Evolutionary conservation across 2,329 filamentous ascomycete species (phyloP).

Genomic region (Elsinoe ampelina): DNA sequence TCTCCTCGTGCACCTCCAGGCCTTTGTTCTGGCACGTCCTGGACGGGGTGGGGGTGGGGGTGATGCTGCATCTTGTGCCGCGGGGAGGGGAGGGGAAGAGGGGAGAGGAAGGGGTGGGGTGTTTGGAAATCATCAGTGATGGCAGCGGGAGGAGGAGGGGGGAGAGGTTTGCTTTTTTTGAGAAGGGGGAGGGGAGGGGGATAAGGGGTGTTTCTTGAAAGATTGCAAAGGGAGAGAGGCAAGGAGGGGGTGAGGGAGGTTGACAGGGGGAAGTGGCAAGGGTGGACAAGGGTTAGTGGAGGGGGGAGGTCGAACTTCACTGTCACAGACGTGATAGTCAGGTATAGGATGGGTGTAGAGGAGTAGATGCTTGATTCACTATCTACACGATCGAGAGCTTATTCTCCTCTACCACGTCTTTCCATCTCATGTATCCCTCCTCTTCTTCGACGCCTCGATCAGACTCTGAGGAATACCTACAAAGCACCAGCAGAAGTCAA

Average conservation of each 20-base stretch:
- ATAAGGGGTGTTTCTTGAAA: not conserved
- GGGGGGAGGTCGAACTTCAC: not conserved
- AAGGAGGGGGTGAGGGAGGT: not conserved
- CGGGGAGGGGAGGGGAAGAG: constrained; percentile 13
- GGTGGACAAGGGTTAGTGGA: not conserved
- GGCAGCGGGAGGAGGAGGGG: constrained; percentile 30
- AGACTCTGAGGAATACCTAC: not conserved
- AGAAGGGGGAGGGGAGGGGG: constrained; percentile 12
- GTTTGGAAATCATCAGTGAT: constrained; percentile 39
- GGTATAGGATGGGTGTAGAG: no score
- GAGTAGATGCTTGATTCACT: no score
- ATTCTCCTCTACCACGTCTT: no score
- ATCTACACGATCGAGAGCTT: no score
- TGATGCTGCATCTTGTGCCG: constrained; percentile 10
- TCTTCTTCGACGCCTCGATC: no score
- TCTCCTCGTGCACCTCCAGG: constrained; percentile 29
- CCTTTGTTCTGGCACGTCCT: constrained; percentile 33
- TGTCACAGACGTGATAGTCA: no score
- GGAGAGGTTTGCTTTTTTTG: constrained; percentile 31
- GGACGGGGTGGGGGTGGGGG: constrained; percentile 12
- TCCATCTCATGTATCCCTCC: no score
- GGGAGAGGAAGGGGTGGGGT: constrained; percentile 25
- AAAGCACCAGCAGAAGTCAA: constrained; percentile 14
- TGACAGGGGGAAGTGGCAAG: not conserved
- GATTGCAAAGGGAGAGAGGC: not conserved